Evolutionary conservation across 768 basidiomycete species (phyloP).

Genomic region (Cyathus striatus): DNA sequence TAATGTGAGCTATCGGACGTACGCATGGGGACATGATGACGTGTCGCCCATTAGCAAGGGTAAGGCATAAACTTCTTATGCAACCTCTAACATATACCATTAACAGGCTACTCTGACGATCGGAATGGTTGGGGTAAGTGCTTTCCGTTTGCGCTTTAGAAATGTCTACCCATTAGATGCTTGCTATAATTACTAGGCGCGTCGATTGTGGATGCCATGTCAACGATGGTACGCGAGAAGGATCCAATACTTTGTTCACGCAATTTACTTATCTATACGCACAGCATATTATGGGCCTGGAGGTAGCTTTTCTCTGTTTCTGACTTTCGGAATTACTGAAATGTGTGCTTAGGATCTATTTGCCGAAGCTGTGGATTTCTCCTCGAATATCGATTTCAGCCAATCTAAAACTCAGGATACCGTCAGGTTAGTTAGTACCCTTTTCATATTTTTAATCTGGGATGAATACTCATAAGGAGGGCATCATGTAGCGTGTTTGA

Average conservation of each 20-base stretch:
- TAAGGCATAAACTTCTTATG: conserved; percentile 22
- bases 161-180: no score
- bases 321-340: not conserved
- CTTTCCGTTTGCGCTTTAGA: not conserved
- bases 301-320: conserved; percentile 21
- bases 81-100: no score
- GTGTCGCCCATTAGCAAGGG: conserved; percentile 42
- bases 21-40: conserved; percentile 60
- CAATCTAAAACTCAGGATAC: conserved; percentile 36
- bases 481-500: conserved; percentile 75
- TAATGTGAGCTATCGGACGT: conserved; percentile 27
- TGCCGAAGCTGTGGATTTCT: conserved; percentile 47
- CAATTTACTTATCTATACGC: not conserved
- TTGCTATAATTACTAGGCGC: conserved; percentile 52
- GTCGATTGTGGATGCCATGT: conserved; percentile 56
- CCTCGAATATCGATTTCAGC: conserved; percentile 50
- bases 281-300: conserved; percentile 54
- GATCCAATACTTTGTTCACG: not conserved
- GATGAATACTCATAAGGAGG: no score
- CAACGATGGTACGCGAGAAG: conserved; percentile 49
- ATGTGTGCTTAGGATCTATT: conserved; percentile 39
- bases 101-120: conserved; percentile 26
- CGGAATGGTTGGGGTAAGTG: conserved; percentile 39
- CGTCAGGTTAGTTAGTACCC: no score
- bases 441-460: no score